Conservation (phyloP, 805 yeast genomes). For the Metschnikowia drakensbergensis region DNA sequence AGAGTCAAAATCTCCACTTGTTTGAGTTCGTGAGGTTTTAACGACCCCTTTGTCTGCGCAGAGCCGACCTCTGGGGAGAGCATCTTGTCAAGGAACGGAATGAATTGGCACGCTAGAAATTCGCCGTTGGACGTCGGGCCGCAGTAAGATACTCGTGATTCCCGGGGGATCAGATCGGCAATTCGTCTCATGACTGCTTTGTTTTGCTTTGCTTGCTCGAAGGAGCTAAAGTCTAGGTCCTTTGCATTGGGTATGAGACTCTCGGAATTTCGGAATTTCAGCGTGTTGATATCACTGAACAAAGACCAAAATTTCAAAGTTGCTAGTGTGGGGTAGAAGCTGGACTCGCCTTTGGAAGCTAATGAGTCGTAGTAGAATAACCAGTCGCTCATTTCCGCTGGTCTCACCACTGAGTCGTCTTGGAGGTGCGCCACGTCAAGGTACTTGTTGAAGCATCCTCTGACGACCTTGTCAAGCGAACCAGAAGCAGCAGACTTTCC, state of each 20-base stretch:
- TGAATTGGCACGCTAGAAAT: constrained; percentile 25
- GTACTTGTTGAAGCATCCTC: constrained; percentile 69
- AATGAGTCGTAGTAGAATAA: constrained; percentile 64
- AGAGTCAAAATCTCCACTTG: constrained; percentile 36
- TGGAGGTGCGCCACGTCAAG: constrained; percentile 55
- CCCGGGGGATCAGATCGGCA: constrained; percentile 26
- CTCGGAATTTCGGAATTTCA: constrained; percentile 9
- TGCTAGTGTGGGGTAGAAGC: constrained; percentile 53
- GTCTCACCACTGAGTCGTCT: constrained; percentile 59
- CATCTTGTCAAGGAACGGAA: constrained; percentile 33
- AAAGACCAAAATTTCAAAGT: constrained; percentile 59
- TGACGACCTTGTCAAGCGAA: constrained; percentile 61
- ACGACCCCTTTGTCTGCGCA: constrained; percentile 21
- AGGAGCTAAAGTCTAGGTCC: constrained; percentile 35
- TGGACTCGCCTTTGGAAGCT: constrained; percentile 27
- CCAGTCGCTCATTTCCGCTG: constrained; percentile 71
- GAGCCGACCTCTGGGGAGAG: constrained; percentile 29
- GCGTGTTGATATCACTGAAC: constrained; percentile 57
- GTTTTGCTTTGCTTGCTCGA: constrained; percentile 35
- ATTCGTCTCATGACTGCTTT: constrained; percentile 30
- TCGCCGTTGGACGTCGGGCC: constrained; percentile 21
- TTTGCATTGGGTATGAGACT: constrained; percentile 31
- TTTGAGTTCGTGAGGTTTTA: constrained; percentile 27
- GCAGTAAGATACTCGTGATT: constrained; percentile 28
- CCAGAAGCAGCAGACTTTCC: constrained; percentile 36